Conservation (phyloP, 208 protist genomes). For the Polymyxa betae region DNA sequence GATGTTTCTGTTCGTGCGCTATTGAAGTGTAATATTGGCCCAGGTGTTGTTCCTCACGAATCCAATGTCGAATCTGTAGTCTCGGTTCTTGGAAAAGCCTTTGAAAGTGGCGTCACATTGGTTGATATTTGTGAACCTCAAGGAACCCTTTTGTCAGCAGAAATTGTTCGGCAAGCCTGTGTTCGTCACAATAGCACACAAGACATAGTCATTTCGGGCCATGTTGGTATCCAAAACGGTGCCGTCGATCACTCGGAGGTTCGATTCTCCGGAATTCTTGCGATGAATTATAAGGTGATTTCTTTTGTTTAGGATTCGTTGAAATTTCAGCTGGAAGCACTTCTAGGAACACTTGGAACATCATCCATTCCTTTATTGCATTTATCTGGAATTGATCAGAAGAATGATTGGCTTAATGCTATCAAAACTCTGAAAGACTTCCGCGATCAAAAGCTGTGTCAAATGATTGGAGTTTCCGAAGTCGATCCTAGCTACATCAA, state of each 20-base stretch:
- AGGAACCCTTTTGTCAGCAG: neutral
- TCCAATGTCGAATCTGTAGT: neutral
- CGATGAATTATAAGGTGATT: neutral
- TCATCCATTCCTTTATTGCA: neutral
- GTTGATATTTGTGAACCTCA: neutral
- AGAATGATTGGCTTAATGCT: neutral
- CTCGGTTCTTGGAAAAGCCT: neutral
- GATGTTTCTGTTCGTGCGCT: neutral
- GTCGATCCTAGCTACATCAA: neutral
- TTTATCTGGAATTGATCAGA: neutral
- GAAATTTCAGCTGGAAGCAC: neutral
- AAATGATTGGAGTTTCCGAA: neutral
- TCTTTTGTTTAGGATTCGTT: neutral
- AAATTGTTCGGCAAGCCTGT: neutral
- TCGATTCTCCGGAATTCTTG: neutral
- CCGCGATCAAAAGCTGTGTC: neutral
- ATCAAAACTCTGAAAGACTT: neutral
- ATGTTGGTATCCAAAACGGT: constrained; percentile 18
- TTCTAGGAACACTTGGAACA: neutral
- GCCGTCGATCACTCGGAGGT: constrained; percentile 25
- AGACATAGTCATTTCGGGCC: neutral
- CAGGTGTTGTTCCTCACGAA: neutral
- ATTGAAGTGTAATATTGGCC: neutral
- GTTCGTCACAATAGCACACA: neutral
- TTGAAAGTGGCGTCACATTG: constrained; percentile 23